Conservation (phyloP, 1,284 basidiomycete genomes). For the Ustilago cynodontis region DNA sequence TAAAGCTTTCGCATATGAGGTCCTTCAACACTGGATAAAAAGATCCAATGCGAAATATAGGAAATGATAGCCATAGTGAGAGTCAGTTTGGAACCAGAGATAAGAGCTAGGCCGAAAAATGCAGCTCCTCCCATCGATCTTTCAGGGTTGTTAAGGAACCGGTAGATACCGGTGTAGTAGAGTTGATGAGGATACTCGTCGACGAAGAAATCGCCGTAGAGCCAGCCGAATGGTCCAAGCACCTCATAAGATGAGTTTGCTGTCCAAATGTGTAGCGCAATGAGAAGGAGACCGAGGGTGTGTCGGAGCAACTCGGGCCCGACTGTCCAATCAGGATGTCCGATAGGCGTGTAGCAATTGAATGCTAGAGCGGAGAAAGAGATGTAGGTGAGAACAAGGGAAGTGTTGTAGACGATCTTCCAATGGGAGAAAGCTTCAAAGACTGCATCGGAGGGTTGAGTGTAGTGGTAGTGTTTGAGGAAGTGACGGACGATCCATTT, state of each 20-base stretch:
- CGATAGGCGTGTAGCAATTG: constrained; percentile 63
- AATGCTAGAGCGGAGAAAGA: constrained; percentile 59
- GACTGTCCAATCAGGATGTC: constrained; percentile 79
- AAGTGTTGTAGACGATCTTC: constrained; percentile 93
- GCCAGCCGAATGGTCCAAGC: constrained; percentile 76
- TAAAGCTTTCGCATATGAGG: constrained; percentile 98
- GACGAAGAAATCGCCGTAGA: constrained; percentile 86
- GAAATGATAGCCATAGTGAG: constrained; percentile 85
- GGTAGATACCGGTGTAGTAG: constrained; percentile 95
- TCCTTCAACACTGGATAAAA: constrained; percentile 71
- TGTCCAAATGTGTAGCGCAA: constrained; percentile 91
- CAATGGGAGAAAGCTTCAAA: constrained; percentile 93
- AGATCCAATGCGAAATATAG: constrained; percentile 75
- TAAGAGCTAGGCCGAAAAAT: constrained; percentile 90
- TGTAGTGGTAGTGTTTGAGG: constrained; percentile 77
- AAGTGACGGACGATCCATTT: constrained; percentile 95
- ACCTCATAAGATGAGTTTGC: constrained; percentile 90
- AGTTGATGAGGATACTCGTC: constrained; percentile 87
- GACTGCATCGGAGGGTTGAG: constrained; percentile 71
- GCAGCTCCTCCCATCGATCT: constrained; percentile 88
- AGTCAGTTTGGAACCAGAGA: constrained; percentile 89
- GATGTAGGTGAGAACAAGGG: constrained; percentile 89
- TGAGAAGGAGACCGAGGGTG: constrained; percentile 73
- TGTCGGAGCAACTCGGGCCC: constrained; percentile 90
- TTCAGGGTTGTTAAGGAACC: constrained; percentile 94